Percentiles rank a stretch among this genome's conserved stretches.
These are phyloP conservation scores for Saturnispora ahearnii DNA, from an alignment of 805 yeast genomes.

Conservation along the genomic window DNA sequence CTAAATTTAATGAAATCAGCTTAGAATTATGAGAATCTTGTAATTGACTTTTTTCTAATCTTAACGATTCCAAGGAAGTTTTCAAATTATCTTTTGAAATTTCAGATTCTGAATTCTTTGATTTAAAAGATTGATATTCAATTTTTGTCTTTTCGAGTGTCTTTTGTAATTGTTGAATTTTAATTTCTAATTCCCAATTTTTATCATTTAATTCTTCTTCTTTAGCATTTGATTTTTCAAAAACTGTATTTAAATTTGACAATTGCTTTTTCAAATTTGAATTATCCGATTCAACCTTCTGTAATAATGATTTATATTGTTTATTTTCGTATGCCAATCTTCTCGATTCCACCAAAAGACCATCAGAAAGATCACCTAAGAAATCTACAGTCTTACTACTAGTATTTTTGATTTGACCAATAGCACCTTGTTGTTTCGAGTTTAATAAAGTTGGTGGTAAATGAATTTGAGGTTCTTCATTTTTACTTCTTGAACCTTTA, in stretches of 20 bases:
- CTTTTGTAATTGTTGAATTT: slow-evolving; percentile 33
- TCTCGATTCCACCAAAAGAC: slow-evolving; percentile 59
- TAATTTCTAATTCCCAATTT: slow-evolving; percentile 63
- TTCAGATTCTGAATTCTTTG: slow-evolving; percentile 25
- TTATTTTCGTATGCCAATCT: slow-evolving; percentile 58
- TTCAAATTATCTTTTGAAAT: slow-evolving; percentile 28
- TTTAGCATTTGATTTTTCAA: slow-evolving; percentile 27
- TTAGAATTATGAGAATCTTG: slow-evolving; percentile 31
- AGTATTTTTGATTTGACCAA: slow-evolving; percentile 21
- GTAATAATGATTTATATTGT: slow-evolving; percentile 35
- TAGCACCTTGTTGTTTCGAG: slow-evolving; percentile 7
- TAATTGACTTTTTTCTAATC: slow-evolving; percentile 31
- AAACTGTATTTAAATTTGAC: slow-evolving; percentile 27
- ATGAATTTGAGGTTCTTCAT: slow-evolving; percentile 14
- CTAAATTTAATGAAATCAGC: slow-evolving; percentile 30
- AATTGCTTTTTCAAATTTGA: slow-evolving; percentile 30
- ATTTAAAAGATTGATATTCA: slow-evolving; percentile 34
- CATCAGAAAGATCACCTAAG: slow-evolving; percentile 67
- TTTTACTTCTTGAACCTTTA: slow-evolving; percentile 6
- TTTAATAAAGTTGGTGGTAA: slow-evolving; percentile 14
- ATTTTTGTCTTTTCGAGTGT: slow-evolving; percentile 32
- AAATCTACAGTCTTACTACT: slow-evolving; percentile 51
- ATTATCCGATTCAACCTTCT: slow-evolving; percentile 34
- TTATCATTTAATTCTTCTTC: slow-evolving; percentile 49
- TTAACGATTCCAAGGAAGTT: slow-evolving; percentile 41